Evolutionary conservation across 345 rosid species (phyloP).

Genomic region (Boechera stricta): DNA sequence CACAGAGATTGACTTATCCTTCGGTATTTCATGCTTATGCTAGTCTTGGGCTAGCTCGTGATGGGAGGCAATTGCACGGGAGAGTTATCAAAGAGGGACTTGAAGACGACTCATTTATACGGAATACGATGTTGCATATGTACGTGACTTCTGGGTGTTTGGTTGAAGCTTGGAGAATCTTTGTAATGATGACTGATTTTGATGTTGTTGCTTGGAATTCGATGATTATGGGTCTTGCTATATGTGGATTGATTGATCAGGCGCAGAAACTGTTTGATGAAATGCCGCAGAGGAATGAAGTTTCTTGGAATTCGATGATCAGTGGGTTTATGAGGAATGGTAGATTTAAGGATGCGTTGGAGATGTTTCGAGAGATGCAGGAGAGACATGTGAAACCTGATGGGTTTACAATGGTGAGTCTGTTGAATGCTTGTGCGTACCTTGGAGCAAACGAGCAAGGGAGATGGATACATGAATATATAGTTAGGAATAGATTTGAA

Average conservation of each 20-base stretch:
- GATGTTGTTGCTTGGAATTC: constrained; percentile 81
- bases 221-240: constrained; percentile 69
- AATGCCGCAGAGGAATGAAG: constrained; percentile 52
- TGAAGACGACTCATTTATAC: constrained; percentile 61
- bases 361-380: constrained; percentile 65
- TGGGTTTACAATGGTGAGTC: constrained; percentile 76
- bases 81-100: constrained; percentile 71
- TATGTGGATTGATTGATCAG: constrained; percentile 58
- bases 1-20: constrained; percentile 77
- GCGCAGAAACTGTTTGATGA: constrained; percentile 61
- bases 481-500: constrained; percentile 50
- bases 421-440: constrained; percentile 69
- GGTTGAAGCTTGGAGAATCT: constrained; percentile 59
- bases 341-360: constrained; percentile 58
- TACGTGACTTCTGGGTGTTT: constrained; percentile 63
- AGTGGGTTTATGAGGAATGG: constrained; percentile 75
- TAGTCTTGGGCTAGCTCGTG: constrained; percentile 54
- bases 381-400: constrained; percentile 50
- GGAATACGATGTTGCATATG: constrained; percentile 65
- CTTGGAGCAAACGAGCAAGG: constrained; percentile 76
- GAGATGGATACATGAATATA: constrained; percentile 70
- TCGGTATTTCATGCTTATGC: constrained; percentile 78
- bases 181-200: constrained; percentile 45
- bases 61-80: constrained; percentile 75
- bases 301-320: constrained; percentile 80